phyloP scores from a whole-genome alignment of 352 stramenopile species.

The Phytopythium montanum region DNA sequence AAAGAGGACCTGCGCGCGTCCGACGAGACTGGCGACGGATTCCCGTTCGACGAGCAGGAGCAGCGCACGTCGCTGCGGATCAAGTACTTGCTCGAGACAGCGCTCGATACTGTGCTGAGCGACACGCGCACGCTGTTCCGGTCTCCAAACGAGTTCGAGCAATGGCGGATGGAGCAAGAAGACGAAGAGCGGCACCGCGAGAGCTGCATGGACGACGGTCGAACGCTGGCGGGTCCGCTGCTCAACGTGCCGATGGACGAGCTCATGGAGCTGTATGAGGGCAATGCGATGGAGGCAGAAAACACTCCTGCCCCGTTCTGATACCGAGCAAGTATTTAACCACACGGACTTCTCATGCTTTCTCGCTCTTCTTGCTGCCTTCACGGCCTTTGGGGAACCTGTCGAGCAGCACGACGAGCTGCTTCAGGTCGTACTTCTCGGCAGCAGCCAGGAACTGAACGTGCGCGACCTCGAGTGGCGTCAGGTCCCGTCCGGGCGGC shows the following conservation, averaged over 20 bases:
- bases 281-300: slow-evolving; percentile 43
- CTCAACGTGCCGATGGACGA: slow-evolving; percentile 44
- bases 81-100: slow-evolving; percentile 61
- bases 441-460: slow-evolving; percentile 60
- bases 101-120: slow-evolving; percentile 44
- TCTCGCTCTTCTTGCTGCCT: slow-evolving; percentile 13
- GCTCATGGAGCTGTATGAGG: slow-evolving; percentile 50
- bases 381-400: slow-evolving; percentile 64
- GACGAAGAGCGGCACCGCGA: slow-evolving; percentile 36
- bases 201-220: slow-evolving; percentile 28
- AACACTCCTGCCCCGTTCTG: slow-evolving; percentile 32
- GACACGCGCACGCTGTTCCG: slow-evolving; percentile 53
- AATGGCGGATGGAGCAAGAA: slow-evolving; percentile 73
- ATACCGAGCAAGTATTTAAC: neutral
- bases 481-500: slow-evolving; percentile 21
- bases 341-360: neutral
- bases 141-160: slow-evolving; percentile 41
- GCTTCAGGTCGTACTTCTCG: slow-evolving; percentile 80
- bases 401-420: slow-evolving; percentile 54
- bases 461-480: slow-evolving; percentile 42
- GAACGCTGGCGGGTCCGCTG: slow-evolving; percentile 29
- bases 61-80: slow-evolving; percentile 48
- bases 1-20: slow-evolving; percentile 33
- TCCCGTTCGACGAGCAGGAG: slow-evolving; percentile 54
- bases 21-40: slow-evolving; percentile 21